Base-by-base conservation (phyloP, 2,329 filamentous ascomycete species). In the Fusarium brachygibbosum region DNA sequence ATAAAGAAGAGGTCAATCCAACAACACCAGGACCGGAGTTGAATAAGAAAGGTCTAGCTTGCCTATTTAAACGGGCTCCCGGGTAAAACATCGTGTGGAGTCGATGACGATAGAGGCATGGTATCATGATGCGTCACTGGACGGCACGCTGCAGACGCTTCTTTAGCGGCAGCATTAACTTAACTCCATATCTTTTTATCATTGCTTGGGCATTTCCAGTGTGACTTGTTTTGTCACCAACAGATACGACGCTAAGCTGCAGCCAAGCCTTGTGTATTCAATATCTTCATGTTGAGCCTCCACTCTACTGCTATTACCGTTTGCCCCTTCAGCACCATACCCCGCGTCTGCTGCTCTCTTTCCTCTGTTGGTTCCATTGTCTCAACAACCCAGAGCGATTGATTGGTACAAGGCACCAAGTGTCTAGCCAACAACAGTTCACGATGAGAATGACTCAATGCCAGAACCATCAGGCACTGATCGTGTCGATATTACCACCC, bases 61-160 rank as follows among this genome's bases (percentile, higher is more conserved):
- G 29, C n/a, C 28, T 57, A 53, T 58, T 61, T 57, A 60, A 50
- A 51, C 45, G 12, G 34, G 21, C 35, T n/a, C 29, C 42, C 51
- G 41, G 52, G 29, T 49, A 59, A 60, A 56, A 37, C 28, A 57
- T 48, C 32, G 32, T 34, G 49, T 51, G 55, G 53, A 31, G 63
- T 61, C 63, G 51, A 68, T 72, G 69, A 70, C 66, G 69, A 70
- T 63, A 16, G 37, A 48, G 35, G 50, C 41, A 55, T 54, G 60
- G 62, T 56, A 71, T 60, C 42, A 50, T 49, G 57, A 65, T 69
- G 52, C 70, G 61, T 61, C 57, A 69, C 66, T 17, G 37, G 45
- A 45, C 46, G 42, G 46, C 51, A 57, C 44, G 35, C 25, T 52
- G 63, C 52, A 69, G 41, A 62, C 53, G 46, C 57, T 40, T 61